Evolutionary conservation across 1,139 yeast species (phyloP), one percentile per base, ranked within the genome.

Genomic region (Geotrichum cucujoidarum): DNA sequence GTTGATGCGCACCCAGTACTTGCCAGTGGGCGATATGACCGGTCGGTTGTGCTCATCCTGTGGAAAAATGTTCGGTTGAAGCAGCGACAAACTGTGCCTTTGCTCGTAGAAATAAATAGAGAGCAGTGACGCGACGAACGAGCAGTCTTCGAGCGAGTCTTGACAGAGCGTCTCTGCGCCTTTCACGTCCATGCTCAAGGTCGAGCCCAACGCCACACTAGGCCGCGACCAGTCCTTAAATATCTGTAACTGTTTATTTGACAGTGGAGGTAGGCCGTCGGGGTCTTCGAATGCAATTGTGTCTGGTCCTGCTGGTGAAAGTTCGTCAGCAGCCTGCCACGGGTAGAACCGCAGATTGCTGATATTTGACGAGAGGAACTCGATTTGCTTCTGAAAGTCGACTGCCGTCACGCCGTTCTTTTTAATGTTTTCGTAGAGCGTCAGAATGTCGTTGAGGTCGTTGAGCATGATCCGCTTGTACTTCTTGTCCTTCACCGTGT

Each of bases 81-180:
- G 30, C 4, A 61, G 35, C 20, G 48, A 27, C 14, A 48, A 46
- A 4, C 57, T 55, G 5, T 56, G 51, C 7, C 62, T 46, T 31
- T 45, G 21, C 27, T 59, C 60, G 45, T 57, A 55, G 16, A 54
- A 53, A 27, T 67, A 60, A 1, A 75, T 63, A 1, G 81, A 73
- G 25, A 83, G 66, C 32, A 83, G 61, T 0, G 88, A 74, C 2
- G 88, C 81, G 2, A 86, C 87, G 56, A 86, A 77, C 0, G 95
- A 83, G 63, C 95, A 87, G 60, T 86, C 83, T n/a, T 78, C 73
- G 17, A 83, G 65, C 1, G 74, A 60, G 55, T 81, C 86, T 58
- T 81, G 87, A 59, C 73, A 70, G 18, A 74, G 61, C 4, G 48
- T 40, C 10, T 53, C 59, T 1, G 52, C 48, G 2, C 47, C 63